Evolutionary conservation across 148 eudicot species (phyloP).

Genomic region (Selenicereus undatus): DNA sequence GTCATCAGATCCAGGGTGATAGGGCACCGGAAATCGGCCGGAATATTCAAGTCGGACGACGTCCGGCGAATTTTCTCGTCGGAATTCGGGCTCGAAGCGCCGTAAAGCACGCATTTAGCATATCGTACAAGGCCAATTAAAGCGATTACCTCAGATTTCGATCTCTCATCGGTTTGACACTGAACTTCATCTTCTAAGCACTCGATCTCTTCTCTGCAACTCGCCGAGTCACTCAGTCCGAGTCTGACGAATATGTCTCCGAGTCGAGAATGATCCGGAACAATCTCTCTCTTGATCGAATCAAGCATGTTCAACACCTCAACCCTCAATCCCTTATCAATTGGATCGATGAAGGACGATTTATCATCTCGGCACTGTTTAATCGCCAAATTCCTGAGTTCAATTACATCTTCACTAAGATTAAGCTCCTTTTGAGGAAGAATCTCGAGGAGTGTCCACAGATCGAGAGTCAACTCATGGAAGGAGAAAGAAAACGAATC

Average conservation of each 20-base stretch:
- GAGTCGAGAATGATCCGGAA: constrained; percentile 54
- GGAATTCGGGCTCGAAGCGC: constrained; percentile 42
- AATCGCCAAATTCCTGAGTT: constrained; percentile 47
- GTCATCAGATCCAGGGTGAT: constrained; percentile 75
- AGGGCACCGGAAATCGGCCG: constrained; percentile 82
- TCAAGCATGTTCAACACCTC: constrained; percentile 54
- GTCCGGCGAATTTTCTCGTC: constrained; percentile 32
- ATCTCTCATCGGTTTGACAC: constrained; percentile 61
- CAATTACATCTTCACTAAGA: constrained; percentile 62
- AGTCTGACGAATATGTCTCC: constrained; percentile 41
- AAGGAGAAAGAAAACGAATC: constrained; percentile 44
- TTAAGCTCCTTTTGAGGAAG: constrained; percentile 51
- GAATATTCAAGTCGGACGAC: constrained; percentile 45
- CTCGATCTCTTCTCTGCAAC: constrained; percentile 70
- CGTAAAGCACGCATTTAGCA: constrained; percentile 76
- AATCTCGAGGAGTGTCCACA: constrained; percentile 72
- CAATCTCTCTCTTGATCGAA: constrained; percentile 51
- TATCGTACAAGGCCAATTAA: constrained; percentile 79
- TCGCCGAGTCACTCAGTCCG: constrained; percentile 58
- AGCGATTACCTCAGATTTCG: constrained; percentile 49
- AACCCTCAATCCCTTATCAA: constrained; percentile 32
- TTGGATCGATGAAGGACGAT: constrained; percentile 31
- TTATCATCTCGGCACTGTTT: constrained; percentile 51
- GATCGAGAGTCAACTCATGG: constrained; percentile 55
- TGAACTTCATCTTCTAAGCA: constrained; percentile 70